Percentiles rank a stretch among this genome's conserved stretches.
phyloP scores from a whole-genome alignment of 345 rosid genomes.

The Carallia brachiata region DNA sequence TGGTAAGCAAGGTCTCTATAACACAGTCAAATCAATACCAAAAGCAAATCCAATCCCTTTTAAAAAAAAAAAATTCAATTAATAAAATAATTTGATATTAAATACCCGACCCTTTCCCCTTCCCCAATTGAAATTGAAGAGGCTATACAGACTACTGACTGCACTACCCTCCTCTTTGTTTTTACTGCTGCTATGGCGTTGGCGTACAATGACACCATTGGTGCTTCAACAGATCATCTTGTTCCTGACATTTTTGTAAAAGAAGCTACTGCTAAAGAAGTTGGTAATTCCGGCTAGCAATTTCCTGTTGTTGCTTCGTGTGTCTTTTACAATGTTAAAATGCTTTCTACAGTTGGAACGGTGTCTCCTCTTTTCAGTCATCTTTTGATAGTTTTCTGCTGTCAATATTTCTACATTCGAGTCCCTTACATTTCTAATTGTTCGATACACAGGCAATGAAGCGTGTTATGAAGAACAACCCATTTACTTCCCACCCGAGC shows the following conservation, averaged over 20 bases:
- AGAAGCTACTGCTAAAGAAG: conserved; percentile 42
- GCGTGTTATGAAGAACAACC: conserved; percentile 56
- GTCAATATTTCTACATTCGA: background rate
- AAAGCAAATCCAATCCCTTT: too few species aligned
- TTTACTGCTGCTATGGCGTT: too few species aligned
- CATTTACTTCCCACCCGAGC: conserved; percentile 66
- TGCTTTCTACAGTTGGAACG: background rate
- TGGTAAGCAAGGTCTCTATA: too few species aligned
- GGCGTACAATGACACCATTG: conserved; percentile 15
- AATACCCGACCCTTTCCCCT: too few species aligned
- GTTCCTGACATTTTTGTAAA: conserved; percentile 68
- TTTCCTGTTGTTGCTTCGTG: background rate
- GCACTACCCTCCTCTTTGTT: conserved; percentile 18
- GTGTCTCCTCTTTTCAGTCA: background rate
- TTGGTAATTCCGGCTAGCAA: conserved; percentile 28
- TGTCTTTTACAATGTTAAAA: background rate
- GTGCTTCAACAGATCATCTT: conserved; percentile 79
- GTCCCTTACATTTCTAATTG: background rate
- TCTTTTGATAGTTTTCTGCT: background rate
- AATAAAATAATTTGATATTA: too few species aligned
- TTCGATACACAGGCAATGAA: conserved; percentile 42
- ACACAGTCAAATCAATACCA: too few species aligned
- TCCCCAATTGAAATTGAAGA: too few species aligned
- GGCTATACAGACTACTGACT: conserved; percentile 19
- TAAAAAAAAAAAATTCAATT: too few species aligned